Conservation (phyloP, 805 yeast species). For the Cyberlindnera suaveolens region DNA sequence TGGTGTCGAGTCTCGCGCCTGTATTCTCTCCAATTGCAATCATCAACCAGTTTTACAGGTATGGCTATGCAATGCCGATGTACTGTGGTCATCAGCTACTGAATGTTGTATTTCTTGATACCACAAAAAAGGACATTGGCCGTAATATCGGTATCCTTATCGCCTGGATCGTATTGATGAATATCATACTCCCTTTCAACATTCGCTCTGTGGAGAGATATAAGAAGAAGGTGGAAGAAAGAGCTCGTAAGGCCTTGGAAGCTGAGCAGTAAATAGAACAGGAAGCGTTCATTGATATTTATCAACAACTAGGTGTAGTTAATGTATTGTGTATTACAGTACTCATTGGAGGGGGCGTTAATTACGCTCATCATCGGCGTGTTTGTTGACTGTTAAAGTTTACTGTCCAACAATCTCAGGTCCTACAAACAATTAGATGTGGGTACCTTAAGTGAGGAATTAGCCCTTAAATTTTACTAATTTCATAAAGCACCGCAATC, state of each 20-base stretch:
- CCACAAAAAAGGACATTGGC: constrained; percentile 47
- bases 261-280: neutral
- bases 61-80: constrained; percentile 59
- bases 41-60: constrained; percentile 27
- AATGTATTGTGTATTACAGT: no score
- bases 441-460: no score
- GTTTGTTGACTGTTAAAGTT: no score
- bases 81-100: constrained; percentile 50
- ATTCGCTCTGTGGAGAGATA: constrained; percentile 10
- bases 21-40: constrained; percentile 50
- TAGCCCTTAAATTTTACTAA: no score
- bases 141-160: constrained; percentile 46
- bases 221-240: constrained; percentile 9
- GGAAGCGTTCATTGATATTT: neutral
- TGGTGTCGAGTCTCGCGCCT: constrained; percentile 53
- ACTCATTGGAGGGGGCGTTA: no score
- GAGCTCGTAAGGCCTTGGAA: constrained; percentile 8
- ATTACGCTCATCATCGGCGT: no score
- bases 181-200: constrained; percentile 31
- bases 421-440: no score
- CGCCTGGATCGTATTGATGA: constrained; percentile 47
- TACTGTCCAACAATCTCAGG: no score
- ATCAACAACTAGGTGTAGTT: neutral
- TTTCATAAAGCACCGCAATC: no score
- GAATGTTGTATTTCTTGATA: constrained; percentile 47